Evolutionary conservation across 768 basidiomycete genomes (phyloP), one percentile per base, ranked within the genome.

Genomic region (Symmetrospora coprosmae): DNA sequence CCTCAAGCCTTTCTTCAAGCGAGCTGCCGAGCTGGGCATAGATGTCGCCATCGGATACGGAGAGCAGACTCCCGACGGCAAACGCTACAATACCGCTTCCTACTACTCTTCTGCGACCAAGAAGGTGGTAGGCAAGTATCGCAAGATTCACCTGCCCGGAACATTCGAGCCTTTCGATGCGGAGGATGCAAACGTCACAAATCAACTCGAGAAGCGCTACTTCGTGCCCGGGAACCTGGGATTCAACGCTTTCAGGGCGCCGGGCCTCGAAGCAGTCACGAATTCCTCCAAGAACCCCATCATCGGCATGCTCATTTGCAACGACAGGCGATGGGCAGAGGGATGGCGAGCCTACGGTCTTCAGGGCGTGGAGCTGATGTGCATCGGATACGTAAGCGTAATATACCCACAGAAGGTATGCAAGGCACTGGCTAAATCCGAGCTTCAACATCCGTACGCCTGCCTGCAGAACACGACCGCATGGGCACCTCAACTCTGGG

Each of bases 131-230:
- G 64, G 66, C 61, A 70, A 70, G 37, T 70, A 71, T 50, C 63
- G 70, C 38, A 71, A 71, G 50, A 62, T 71, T 9, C 69, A 70
- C 51, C 60, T 69, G 5, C 68, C 69, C 2, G 69, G 71, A 25
- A 67, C 71, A 7, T 38, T 67, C 34, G 70, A 72, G 62, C 71
- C 71, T 4, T 72, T 71, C 65, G 64, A 66, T 48, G 45, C 45
- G 45, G 56, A 64, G 14, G 65, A 70, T n/a, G 64, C 66, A 2
- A 60, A 48, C 19, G 70, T 71, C 13, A 72, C 71, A 14, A 71
- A 72, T 52, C 71, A 72, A 63, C 70, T 72, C 40, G 71, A 72
- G 63, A 72, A 72, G 59, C 55, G 71, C 31, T 70, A 71, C 61
- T 72, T 72, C 58, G 61, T 65, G n/a, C 71, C 70, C 0, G 71